Base-by-base conservation (phyloP, 345 rosid genomes). In the Boechera retrofracta region DNA sequence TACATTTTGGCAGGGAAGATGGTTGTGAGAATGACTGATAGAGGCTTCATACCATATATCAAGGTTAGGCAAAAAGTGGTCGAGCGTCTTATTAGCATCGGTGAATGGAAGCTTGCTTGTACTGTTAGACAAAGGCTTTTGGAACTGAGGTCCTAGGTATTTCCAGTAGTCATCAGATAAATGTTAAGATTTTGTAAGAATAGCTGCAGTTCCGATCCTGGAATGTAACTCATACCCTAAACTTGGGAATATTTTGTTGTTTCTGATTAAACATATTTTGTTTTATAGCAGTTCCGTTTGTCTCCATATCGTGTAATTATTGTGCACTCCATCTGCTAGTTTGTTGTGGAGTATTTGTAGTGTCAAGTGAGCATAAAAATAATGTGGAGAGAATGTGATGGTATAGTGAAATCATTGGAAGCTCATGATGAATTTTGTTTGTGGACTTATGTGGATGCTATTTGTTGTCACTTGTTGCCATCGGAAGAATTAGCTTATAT, bases 41-140 rank as follows among this genome's bases (percentile, higher is more conserved):
- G 73, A 73, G 92, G 92, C 69, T 93, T 88, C 73, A 86, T 93
- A 82, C 98, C 98, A 29, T 87, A 84, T 80, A 84, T 91, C 33
- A 84, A 73, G 77, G 84, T 83, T 44, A 85, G 98, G 86, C 92
- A 82, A 59, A 91, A 88, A 83, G 83, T 93, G 59, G 83, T 91
- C 4, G 88, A 89, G 64, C 88, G 90, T 44, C 78, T 93, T 69
- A 83, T 81, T 71, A 58, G 61, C 65, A 77, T 80, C 5, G 87
- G 87, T 60, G 96, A 91, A 77, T 85, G 85, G 84, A 81, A 84
- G 57, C 86, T 91, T 69, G 92, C 95, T 51, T 81, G 78, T 80
- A 79, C 78, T 41, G 91, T 91, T 72, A 89, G 97, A 73, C 84
- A 88, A 69, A 85, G 94, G 77, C 86, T 91, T 70, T 65, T 83